phyloP scores from a whole-genome alignment of 176 grass and related monocot genomes.

The Eragrostis curvula region DNA sequence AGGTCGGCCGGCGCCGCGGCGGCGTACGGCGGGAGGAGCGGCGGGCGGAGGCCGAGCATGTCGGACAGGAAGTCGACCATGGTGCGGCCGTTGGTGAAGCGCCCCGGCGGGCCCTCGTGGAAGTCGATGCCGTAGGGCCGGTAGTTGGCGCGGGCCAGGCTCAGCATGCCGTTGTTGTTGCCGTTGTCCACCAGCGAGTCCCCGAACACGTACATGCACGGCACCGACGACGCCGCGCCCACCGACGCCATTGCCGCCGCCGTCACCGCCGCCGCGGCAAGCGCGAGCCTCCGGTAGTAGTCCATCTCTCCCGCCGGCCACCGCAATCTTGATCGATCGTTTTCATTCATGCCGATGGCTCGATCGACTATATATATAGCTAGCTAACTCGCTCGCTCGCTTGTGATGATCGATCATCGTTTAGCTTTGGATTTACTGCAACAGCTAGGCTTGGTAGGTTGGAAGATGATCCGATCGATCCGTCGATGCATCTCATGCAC shows the following conservation, averaged over 20 bases:
- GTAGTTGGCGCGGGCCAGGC: constrained; percentile 89
- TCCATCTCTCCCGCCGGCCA: background rate
- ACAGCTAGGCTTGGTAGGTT: background rate
- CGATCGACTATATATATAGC: background rate
- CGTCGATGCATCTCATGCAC: background rate
- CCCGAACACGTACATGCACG: constrained; percentile 91
- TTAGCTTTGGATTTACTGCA: background rate
- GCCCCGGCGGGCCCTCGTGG: constrained; percentile 59
- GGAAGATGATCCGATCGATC: background rate
- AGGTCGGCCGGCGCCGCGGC: constrained; percentile 31
- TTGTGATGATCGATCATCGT: background rate
- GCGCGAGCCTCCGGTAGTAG: background rate
- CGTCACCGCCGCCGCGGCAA: background rate
- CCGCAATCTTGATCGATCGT: background rate
- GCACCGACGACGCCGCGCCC: constrained; percentile 20
- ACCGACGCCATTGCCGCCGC: background rate
- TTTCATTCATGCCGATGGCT: background rate
- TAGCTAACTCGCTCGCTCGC: background rate
- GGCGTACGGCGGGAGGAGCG: constrained; percentile 77
- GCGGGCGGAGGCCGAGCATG: constrained; percentile 61
- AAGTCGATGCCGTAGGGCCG: constrained; percentile 88
- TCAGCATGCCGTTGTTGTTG: constrained; percentile 88
- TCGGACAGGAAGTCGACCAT: constrained; percentile 68
- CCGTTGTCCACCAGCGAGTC: constrained; percentile 95
- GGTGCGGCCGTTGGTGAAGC: constrained; percentile 95